Conservation (phyloP, 345 rosid species). For the Arabidopsis suecica region DNA sequence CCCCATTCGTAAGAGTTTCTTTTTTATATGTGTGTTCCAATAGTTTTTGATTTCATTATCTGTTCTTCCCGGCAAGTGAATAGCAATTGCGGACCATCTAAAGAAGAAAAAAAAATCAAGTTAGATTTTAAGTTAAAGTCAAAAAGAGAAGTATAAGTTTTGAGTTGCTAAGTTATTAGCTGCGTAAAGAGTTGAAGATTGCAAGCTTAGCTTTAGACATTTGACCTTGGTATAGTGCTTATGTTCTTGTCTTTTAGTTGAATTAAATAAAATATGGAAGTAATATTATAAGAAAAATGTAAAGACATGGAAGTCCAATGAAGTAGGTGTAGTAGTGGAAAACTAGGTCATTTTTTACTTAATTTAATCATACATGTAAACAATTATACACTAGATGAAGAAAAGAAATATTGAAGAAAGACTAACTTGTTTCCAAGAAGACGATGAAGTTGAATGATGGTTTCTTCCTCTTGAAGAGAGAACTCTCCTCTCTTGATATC, state of each 20-base stretch:
- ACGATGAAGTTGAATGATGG: conserved; percentile 47
- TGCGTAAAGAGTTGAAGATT: conserved; percentile 30
- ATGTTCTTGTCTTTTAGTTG: conserved; percentile 39
- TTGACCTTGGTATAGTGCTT: conserved; percentile 41
- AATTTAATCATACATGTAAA: conserved; percentile 12
- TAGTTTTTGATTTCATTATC: conserved; percentile 74
- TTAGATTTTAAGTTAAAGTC: neutral
- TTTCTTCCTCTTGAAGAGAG: conserved; percentile 47
- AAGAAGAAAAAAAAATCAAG: neutral
- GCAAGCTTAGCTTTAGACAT: conserved; percentile 32
- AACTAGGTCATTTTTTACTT: conserved; percentile 32
- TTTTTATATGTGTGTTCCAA: conserved; percentile 78
- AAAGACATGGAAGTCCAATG: conserved; percentile 42
- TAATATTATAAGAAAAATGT: conserved; percentile 14
- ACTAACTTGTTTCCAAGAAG: conserved; percentile 50
- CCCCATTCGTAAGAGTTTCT: conserved; percentile 85
- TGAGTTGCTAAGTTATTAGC: conserved; percentile 26
- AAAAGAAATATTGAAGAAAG: neutral
- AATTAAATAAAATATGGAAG: conserved; percentile 22
- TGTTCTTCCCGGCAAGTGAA: conserved; percentile 66
- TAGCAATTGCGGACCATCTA: conserved; percentile 79
- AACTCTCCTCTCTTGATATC: conserved; percentile 50
- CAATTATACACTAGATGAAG: neutral
- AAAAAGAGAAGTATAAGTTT: conserved; percentile 11
- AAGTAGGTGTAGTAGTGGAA: conserved; percentile 49